phyloP scores from a whole-genome alignment of 2,329 filamentous ascomycete species.

The Fusarium goolgardi region DNA sequence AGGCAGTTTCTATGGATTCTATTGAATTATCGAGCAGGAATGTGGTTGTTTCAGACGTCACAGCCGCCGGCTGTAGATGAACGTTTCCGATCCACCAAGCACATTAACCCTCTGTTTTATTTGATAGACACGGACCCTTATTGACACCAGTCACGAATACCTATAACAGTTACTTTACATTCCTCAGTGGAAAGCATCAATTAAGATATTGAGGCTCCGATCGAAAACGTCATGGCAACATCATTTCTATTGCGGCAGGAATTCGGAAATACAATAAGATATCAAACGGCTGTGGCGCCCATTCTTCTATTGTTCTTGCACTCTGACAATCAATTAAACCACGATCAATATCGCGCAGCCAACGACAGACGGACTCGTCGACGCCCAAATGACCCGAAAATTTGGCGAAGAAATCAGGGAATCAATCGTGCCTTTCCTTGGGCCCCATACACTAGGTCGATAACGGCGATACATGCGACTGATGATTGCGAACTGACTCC shows the following conservation, averaged over 20 bases:
- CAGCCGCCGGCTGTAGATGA: background rate
- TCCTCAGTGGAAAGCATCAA: conserved; percentile 1
- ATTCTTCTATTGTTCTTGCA: conserved; percentile 18
- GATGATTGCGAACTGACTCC: conserved; percentile 2
- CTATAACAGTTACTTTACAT: conserved; percentile 3
- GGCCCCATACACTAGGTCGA: conserved; percentile 7
- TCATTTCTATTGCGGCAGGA: background rate
- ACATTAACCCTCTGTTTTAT: conserved; percentile 1
- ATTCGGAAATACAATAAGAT: conserved; percentile 21
- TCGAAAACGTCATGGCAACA: conserved; percentile 2
- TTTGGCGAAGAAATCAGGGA: conserved; percentile 9
- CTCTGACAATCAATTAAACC: background rate
- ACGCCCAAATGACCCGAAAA: background rate
- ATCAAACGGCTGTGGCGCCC: conserved; percentile 23
- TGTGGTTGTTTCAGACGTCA: conserved; percentile 2
- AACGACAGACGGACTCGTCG: background rate
- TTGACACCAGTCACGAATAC: conserved; percentile 7
- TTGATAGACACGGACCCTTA: background rate
- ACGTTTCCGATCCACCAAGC: background rate
- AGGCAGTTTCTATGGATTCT: conserved; percentile 6
- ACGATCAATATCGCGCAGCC: background rate
- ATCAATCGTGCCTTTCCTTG: conserved; percentile 7
- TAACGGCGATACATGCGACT: conserved; percentile 6
- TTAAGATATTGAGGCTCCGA: background rate
- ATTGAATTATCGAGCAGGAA: conserved; percentile 6